Conservation (phyloP, 2,329 filamentous ascomycete genomes). For the Colletotrichum chlorophyti region DNA sequence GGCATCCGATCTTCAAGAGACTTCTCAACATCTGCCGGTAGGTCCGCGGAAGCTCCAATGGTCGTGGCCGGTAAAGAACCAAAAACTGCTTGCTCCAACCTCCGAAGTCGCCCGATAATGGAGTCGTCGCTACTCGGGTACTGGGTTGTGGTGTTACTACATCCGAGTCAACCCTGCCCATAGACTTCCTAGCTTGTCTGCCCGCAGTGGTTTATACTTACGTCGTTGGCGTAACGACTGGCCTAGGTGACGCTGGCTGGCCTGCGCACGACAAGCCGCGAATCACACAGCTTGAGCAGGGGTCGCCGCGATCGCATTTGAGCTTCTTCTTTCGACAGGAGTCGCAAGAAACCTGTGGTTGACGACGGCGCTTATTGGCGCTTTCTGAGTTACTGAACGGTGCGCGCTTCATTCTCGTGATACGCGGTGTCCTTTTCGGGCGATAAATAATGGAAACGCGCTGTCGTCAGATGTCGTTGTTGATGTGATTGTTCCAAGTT, state of each 20-base stretch:
- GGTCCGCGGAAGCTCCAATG: background rate
- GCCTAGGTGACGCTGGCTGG: background rate
- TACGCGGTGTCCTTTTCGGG: background rate
- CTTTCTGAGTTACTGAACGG: background rate
- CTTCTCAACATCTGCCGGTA: too few species aligned
- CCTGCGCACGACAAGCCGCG: slow-evolving; percentile 35
- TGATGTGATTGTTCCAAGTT: background rate
- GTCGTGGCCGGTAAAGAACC: background rate
- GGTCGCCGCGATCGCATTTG: slow-evolving; percentile 38
- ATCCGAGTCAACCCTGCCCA: background rate
- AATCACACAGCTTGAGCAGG: slow-evolving; percentile 37
- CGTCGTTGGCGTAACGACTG: background rate
- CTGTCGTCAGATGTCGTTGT: background rate
- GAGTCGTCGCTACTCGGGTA: slow-evolving; percentile 2
- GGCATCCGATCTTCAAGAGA: background rate
- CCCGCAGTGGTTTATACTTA: too few species aligned
- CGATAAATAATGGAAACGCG: too few species aligned
- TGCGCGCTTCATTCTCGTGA: slow-evolving; percentile 14
- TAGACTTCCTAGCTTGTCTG: too few species aligned
- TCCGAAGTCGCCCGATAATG: slow-evolving; percentile 34
- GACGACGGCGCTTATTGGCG: slow-evolving; percentile 28
- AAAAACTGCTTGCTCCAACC: slow-evolving; percentile 38
- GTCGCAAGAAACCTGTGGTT: slow-evolving; percentile 39
- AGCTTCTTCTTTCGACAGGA: slow-evolving; percentile 41
- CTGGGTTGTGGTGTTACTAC: background rate